phyloP scores from a whole-genome alignment of 352 stramenopile genomes.

The Heterotrichella gracilis region DNA sequence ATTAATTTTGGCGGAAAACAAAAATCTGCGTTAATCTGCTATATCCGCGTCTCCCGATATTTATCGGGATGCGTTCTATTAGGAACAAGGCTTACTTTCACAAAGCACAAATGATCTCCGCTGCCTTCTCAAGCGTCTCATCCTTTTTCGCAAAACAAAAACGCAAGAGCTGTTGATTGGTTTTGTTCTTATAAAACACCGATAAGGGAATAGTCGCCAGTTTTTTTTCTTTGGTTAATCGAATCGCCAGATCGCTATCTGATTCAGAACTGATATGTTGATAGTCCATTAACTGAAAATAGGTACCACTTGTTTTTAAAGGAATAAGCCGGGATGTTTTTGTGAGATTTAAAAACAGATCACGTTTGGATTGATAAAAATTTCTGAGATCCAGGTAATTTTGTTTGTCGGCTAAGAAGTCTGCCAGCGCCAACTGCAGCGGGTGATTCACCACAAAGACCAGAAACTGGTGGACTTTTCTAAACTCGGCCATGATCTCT shows the following conservation, averaged over 20 bases:
- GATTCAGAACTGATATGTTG: neutral
- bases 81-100: too few relatives aligned
- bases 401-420: neutral
- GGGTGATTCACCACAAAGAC: neutral
- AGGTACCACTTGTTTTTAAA: neutral
- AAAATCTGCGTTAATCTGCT: too few relatives aligned
- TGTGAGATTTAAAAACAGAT: neutral
- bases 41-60: too few relatives aligned
- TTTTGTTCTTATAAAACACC: neutral
- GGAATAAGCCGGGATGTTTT: neutral
- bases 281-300: neutral
- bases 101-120: neutral
- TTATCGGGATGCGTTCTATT: too few relatives aligned
- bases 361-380: neutral
- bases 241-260: neutral
- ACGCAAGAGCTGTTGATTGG: neutral
- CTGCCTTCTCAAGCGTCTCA: neutral
- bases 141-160: conserved; percentile 7
- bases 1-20: too few relatives aligned
- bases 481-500: neutral
- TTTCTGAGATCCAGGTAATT: neutral
- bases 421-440: neutral
- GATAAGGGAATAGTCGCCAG: neutral
- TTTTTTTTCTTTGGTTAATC: conserved; percentile 10
- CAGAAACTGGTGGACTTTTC: conserved; percentile 3